Evolutionary conservation across 2,329 filamentous ascomycete genomes (phyloP).

Genomic region (Davidsoniella neocaledoniae): DNA sequence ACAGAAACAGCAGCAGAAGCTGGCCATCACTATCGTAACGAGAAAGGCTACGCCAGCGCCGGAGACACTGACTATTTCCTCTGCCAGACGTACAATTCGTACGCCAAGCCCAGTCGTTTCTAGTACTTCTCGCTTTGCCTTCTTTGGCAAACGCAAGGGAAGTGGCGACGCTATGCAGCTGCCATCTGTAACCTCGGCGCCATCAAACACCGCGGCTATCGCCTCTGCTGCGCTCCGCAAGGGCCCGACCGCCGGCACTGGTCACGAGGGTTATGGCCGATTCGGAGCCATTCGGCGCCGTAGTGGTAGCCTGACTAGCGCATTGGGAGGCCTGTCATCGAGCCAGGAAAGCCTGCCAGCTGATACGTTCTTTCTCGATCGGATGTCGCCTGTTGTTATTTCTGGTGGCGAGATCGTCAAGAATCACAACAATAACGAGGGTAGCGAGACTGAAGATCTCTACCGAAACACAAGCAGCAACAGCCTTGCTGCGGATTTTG

Average conservation of each 20-base stretch:
- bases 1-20: neutral
- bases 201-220: constrained; percentile 27
- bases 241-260: constrained; percentile 80
- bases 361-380: constrained; percentile 43
- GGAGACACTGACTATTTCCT: constrained; percentile 16
- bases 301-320: constrained; percentile 40
- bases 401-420: constrained; percentile 45
- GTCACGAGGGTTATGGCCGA: constrained; percentile 71
- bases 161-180: constrained; percentile 25
- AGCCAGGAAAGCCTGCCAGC: constrained; percentile 36
- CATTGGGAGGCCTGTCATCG: constrained; percentile 26
- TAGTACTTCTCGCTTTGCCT: constrained; percentile 51
- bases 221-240: constrained; percentile 45
- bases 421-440: constrained; percentile 37
- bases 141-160: constrained; percentile 60
- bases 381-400: constrained; percentile 50
- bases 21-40: neutral
- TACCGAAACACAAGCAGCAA: constrained; percentile 33
- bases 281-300: constrained; percentile 44
- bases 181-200: neutral
- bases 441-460: constrained; percentile 18
- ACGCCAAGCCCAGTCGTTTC: constrained; percentile 37
- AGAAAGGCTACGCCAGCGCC: constrained; percentile 2
- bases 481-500: constrained; percentile 29
- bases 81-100: constrained; percentile 18